Percentiles rank a stretch among this genome's conserved stretches.
These are phyloP conservation scores for Passiflora organensis DNA, from an alignment of 345 rosid species.

Conservation along the genomic window DNA sequence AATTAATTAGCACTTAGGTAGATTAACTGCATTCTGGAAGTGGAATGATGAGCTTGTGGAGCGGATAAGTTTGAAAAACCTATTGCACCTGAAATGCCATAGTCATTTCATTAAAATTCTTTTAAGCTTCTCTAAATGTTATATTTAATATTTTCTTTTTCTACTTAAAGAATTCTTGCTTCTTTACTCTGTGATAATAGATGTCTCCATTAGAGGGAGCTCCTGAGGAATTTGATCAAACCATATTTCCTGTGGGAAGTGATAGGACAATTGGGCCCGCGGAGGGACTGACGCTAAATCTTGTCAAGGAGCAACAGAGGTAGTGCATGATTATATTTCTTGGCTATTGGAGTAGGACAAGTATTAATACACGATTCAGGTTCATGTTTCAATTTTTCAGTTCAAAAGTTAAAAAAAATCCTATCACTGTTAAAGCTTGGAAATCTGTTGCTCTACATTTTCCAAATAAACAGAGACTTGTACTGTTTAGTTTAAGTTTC, in stretches of 20 bases:
- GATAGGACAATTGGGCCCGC: conserved; percentile 58
- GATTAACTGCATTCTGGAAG: too few species aligned
- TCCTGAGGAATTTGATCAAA: conserved; percentile 87
- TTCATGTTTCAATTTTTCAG: too few species aligned
- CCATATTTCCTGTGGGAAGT: conserved; percentile 56
- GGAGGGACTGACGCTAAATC: conserved; percentile 51
- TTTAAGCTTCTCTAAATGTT: background rate
- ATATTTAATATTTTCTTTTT: background rate
- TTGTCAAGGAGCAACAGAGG: conserved; percentile 82
- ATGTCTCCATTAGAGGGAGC: conserved; percentile 79
- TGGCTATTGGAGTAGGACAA: background rate
- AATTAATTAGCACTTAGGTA: too few species aligned
- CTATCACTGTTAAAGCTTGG: too few species aligned
- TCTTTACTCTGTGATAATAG: conserved; percentile 23
- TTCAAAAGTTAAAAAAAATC: too few species aligned
- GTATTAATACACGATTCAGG: background rate
- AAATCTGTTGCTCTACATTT: too few species aligned
- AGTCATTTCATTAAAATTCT: background rate
- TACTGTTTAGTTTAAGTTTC: too few species aligned
- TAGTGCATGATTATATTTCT: conserved; percentile 14
- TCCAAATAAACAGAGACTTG: too few species aligned
- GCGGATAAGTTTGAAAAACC: too few species aligned
- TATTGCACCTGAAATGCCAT: background rate
- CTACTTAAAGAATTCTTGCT: conserved; percentile 5
- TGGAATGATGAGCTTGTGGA: background rate